Base-by-base conservation (phyloP, 1,284 basidiomycete species). In the Ustilago tritici region DNA sequence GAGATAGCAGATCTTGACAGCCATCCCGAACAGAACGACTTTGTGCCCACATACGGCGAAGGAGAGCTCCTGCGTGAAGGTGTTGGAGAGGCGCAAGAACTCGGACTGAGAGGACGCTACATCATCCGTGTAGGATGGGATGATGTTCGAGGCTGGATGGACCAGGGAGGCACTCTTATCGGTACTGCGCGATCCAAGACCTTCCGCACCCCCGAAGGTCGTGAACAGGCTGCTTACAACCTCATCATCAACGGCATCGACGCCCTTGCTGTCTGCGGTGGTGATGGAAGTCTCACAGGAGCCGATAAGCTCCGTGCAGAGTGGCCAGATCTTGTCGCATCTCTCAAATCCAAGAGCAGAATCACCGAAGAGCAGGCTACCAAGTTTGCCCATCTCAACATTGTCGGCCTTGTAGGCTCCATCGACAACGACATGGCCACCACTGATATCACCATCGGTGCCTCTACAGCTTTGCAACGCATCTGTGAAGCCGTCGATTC, bases 341-440 rank as follows among this genome's bases (percentile, higher is more conserved):
- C 91, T 55, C 90, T 99, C 28, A 89, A 89, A 53, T 82, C 89
- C 17, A 88, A 91, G 84, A 90, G 89, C 70, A 89, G 89, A 74
- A 98, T 98, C 85, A 91, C 91, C 1, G 88, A 91, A 34, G 91
- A 91, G 57, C 93, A 98, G 84, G 89, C 90, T 32, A 85, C 89
- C 47, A 88, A 88, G 10, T 92, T 95, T 84, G 89, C 90, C 8
- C 93, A 98, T 81, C 92, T 99, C 79, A 94, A 92, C 87, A 98
- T 99, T 82, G 96, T 95, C 79, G 96, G 97, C 49, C 91, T 99
- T 32, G 96, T 99, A 59, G 96, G 96, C 50, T 96, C 94, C 5
- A 98, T 99, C 86, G 96, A 99, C 88, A 99, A 99, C 85, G 97
- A 99, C 87, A 97, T 99, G 95, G 93, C 93, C 28, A 90, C 97